Evolutionary conservation across 495 filamentous ascomycete genomes (phyloP).

Genomic region (Filosporella fistucella): DNA sequence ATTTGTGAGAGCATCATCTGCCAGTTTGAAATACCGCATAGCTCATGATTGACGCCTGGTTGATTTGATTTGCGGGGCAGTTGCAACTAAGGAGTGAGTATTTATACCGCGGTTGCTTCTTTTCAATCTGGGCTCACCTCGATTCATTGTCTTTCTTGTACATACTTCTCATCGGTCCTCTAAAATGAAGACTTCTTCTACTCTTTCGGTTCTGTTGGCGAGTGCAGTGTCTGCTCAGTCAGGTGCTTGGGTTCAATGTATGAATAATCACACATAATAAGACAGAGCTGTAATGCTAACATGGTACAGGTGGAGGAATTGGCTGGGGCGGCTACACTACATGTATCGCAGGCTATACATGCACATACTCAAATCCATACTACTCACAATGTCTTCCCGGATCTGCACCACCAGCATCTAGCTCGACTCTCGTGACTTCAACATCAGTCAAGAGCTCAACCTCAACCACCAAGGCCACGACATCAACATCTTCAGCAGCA

Average conservation of each 20-base stretch:
- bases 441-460: not conserved
- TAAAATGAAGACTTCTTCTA: not conserved
- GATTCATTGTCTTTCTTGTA: not conserved
- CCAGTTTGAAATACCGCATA: no score
- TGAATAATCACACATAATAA: not conserved
- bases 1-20: no score
- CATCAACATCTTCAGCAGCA: not conserved
- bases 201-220: not conserved
- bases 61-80: no score
- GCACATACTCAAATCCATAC: slow-evolving; percentile 11
- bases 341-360: slow-evolving; percentile 19
- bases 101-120: no score
- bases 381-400: slow-evolving; percentile 22
- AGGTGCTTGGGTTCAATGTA: not conserved
- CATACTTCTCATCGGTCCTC: not conserved
- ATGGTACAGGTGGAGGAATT: slow-evolving; percentile 13
- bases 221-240: not conserved
- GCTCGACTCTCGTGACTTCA: not conserved
- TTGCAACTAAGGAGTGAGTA: no score
- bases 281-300: not conserved
- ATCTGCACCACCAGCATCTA: not conserved
- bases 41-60: no score
- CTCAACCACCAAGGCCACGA: not conserved
- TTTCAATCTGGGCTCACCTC: not conserved
- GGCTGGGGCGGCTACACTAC: slow-evolving; percentile 19